Base-by-base conservation (phyloP, 208 protist genomes). In the Acanthamoeba healyi region DNA sequence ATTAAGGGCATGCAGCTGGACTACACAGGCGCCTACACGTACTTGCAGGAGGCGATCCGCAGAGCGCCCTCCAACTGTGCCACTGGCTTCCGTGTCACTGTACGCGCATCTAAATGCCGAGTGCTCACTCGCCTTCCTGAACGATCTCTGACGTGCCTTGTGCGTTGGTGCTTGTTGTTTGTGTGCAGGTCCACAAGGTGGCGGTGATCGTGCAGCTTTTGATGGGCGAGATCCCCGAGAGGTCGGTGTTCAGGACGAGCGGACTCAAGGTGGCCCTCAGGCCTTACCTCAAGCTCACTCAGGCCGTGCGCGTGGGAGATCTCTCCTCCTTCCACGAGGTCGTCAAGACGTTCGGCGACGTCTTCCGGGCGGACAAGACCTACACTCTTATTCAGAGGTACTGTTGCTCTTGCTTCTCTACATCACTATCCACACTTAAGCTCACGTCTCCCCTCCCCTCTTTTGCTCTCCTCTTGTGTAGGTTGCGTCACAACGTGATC, bases 401-500 rank as follows among this genome's bases (percentile, higher is more conserved):
- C 19, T 87, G 92, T 34, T 44, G 82, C 12, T 44, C 40, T 49
- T 94, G 74, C 94, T 42, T 46, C 94, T 95, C 42, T 36, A 10
- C 58, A 32, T 67, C 90, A 65, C 56, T 95, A 40, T n/a, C n/a
- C n/a, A n/a, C 67, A 24, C 5, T 58, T 40, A 32, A n/a, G n/a
- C n/a, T n/a, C n/a, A n/a, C n/a, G n/a, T n/a, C n/a, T n/a, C n/a
- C n/a, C n/a, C n/a, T n/a, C n/a, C n/a, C 51, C 32, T 32, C 44
- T 49, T 95, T 88, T 72, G 38, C 94, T 26, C 29, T 54, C 65
- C 38, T 67, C 46, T 63, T 72, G 34, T 49, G 56, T 63, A 96
- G 97, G 22, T 97, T 99, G 61, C 97, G 98, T 40, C 98, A 99
- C 95, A 99, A 99, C 96, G 99, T 99, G 6, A 99, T 99, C 95